A percentile compares a stretch with the other conserved stretches of the same genome.
phyloP scores from a whole-genome alignment of 2,329 filamentous ascomycete genomes.

The Dactylellina haptotyla region DNA sequence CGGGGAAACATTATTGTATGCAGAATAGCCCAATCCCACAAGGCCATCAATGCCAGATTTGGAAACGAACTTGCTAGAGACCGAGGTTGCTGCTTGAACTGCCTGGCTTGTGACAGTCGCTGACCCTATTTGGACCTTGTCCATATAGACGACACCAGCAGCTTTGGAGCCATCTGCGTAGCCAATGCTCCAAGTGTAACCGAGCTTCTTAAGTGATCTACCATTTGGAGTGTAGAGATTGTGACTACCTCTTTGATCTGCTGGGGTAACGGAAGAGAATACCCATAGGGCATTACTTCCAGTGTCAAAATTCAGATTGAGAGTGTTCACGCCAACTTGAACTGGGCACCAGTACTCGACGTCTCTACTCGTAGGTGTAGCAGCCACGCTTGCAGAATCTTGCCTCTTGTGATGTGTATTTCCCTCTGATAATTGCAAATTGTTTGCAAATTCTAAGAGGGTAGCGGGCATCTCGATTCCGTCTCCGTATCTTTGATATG shows the following conservation, averaged over 20 bases:
- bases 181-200: slow-evolving; percentile 70
- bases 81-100: slow-evolving; percentile 72
- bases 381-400: slow-evolving; percentile 1
- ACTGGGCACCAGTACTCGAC: slow-evolving; percentile 77
- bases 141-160: slow-evolving; percentile 73
- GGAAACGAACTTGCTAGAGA: slow-evolving; percentile 69
- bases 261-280: slow-evolving; percentile 66
- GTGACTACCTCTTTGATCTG: slow-evolving; percentile 65
- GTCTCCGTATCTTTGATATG: slow-evolving; percentile 25
- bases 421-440: background rate
- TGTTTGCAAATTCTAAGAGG: background rate
- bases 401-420: background rate
- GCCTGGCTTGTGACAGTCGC: slow-evolving; percentile 71
- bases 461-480: slow-evolving; percentile 4
- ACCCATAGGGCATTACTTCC: slow-evolving; percentile 81
- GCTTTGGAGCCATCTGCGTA: slow-evolving; percentile 77
- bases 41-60: slow-evolving; percentile 74
- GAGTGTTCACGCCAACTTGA: slow-evolving; percentile 73
- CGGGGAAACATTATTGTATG: slow-evolving; percentile 73
- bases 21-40: slow-evolving; percentile 73
- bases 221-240: slow-evolving; percentile 62
- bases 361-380: slow-evolving; percentile 72
- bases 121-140: slow-evolving; percentile 74
- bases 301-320: slow-evolving; percentile 78
- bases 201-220: slow-evolving; percentile 64